phyloP scores from a whole-genome alignment of 306 rosid genomes.

The Luffa aegyptiaca region DNA sequence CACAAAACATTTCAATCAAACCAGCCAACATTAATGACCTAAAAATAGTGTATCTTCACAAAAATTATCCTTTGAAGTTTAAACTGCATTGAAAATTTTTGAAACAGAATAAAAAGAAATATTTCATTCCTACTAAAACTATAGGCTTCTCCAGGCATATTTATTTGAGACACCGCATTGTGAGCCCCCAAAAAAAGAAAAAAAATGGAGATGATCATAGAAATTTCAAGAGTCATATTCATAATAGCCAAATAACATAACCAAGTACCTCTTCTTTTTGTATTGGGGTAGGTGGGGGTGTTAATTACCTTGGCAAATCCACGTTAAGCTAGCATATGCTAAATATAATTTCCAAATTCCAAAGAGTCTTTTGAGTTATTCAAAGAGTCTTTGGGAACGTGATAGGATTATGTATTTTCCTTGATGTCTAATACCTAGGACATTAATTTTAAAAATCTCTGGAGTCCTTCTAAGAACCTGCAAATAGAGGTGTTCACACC shows the following conservation, averaged over 20 bases:
- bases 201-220: not conserved
- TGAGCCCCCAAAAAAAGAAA: not conserved
- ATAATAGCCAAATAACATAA: not conserved
- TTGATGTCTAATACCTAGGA: not conserved
- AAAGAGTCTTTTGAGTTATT: not conserved
- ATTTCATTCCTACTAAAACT: not conserved
- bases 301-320: not conserved
- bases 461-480: not conserved
- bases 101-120: not conserved
- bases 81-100: not conserved
- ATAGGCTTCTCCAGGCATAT: not conserved
- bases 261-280: not conserved
- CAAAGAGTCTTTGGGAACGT: not conserved
- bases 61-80: not conserved
- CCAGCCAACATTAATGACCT: not conserved
- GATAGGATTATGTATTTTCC: not conserved
- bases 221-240: not conserved
- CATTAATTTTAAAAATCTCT: not conserved
- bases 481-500: not conserved
- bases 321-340: not conserved
- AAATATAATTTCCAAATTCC: not conserved
- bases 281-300: not conserved
- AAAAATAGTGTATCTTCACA: not conserved
- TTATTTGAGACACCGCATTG: not conserved
- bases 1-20: not conserved